Percentiles rank a stretch among this genome's conserved stretches.
These are phyloP conservation scores for Davidsoniella neocaledoniae DNA, from an alignment of 2,329 filamentous ascomycete genomes.

Conservation along the genomic window DNA sequence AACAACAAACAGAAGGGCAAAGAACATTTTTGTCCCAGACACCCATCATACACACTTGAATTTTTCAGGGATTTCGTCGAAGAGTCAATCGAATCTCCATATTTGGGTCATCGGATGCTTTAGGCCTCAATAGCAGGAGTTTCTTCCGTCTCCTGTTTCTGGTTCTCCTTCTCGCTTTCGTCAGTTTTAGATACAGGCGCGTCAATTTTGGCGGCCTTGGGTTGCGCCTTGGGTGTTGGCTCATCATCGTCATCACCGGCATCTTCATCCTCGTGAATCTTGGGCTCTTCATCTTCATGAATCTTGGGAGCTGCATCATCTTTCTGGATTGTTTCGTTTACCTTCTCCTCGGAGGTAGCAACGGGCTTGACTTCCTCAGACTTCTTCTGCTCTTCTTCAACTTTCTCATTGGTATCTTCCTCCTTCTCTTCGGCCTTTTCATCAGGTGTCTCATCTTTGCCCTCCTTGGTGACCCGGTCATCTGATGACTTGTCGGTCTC, in stretches of 20 bases:
- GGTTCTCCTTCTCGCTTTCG: slow-evolving; percentile 7
- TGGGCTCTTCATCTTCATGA: not conserved
- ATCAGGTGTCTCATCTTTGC: slow-evolving; percentile 4
- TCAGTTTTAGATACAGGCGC: not conserved
- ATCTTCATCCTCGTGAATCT: slow-evolving; percentile 6
- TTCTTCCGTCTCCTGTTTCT: not conserved
- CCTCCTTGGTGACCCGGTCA: slow-evolving; percentile 13
- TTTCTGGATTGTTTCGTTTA: not conserved
- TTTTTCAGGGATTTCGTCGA: not conserved
- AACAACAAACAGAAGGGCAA: not conserved
- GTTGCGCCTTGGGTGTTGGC: slow-evolving; percentile 4
- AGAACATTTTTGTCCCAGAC: not conserved
- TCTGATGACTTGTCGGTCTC: slow-evolving; percentile 16
- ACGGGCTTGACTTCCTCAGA: not conserved
- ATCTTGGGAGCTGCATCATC: not conserved
- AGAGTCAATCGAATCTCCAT: not conserved
- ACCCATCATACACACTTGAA: not conserved
- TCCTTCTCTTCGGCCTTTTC: slow-evolving; percentile 1
- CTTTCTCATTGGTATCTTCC: not conserved
- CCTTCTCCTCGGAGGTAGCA: not conserved
- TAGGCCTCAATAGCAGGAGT: not conserved
- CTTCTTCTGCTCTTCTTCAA: not conserved
- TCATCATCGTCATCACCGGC: slow-evolving; percentile 5
- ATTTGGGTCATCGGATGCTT: not conserved
- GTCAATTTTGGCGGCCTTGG: not conserved